Evolutionary conservation across 75 land plant genomes (phyloP), one percentile per base, ranked within the genome.

Genomic region (Ceratopteris richardii): DNA sequence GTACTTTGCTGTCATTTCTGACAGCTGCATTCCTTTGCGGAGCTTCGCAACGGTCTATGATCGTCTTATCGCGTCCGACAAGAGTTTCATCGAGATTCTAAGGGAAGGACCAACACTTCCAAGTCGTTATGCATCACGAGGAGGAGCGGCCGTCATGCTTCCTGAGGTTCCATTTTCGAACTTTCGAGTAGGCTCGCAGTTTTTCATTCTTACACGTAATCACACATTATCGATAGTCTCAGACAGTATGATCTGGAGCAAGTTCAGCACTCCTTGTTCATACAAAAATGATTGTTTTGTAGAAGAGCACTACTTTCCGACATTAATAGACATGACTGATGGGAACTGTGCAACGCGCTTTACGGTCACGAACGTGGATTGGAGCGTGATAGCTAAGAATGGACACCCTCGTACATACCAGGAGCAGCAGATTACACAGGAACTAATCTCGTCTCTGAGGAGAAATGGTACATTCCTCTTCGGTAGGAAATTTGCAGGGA

Each of bases 261-360:
- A 73, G 68, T 83, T 83, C 60, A 29, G 63, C 31, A 48, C 40
- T 22, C 71, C 74, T 25, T 83, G 86, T 55, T 9, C 52, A 54
- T 5, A 68, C 0, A 22, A 1, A 14, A 55, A 68, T 37, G 39
- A 63, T 29, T 83, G 86, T 58, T 83, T 69, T 52, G 77, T 79
- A 26, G 86, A 83, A 58, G 82, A 83, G 63, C 77, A 76, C 36
- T 83, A 83, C 72, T 83, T 83, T 64, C 65, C 86, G n/a, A 83
- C 86, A 17, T 48, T 83, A 20, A 52, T 83, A 21, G 55, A 24
- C 47, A 72, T 76, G 79, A 14, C 2, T 2, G 82, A 76, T 57
- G 71, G 70, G 27, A 16, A 30, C 0, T 76, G 82, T 12, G 57
- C 58, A 44, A 51, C 61, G 24, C 67, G 57, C 0, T 72, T 63